These are phyloP conservation scores for Colletotrichum abscissum DNA, from an alignment of 2,329 filamentous ascomycete genomes.

Conservation along the genomic window DNA sequence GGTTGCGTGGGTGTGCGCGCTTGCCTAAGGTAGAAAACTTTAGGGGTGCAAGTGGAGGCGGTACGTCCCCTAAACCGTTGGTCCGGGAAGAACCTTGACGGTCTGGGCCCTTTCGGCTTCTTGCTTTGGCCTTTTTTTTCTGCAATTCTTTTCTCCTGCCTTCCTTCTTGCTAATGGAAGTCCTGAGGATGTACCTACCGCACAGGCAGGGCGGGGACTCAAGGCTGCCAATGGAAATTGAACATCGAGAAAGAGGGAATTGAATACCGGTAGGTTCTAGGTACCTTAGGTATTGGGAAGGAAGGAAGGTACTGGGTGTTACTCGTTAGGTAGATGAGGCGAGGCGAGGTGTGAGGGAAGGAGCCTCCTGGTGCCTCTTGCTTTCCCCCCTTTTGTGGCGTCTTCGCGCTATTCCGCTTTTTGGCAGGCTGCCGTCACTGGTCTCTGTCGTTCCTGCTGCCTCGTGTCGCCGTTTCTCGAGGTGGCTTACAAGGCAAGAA, in stretches of 20 bases:
- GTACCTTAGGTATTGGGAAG: too few species aligned
- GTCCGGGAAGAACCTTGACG: conserved; percentile 24
- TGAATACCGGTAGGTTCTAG: too few species aligned
- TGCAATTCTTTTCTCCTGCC: background rate
- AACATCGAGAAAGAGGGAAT: too few species aligned
- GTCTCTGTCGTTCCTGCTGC: background rate
- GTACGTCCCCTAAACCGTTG: conserved; percentile 11
- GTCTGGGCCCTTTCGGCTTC: background rate
- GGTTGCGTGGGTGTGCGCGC: too few species aligned
- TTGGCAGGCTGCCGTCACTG: background rate
- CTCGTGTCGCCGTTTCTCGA: background rate
- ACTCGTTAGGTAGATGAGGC: too few species aligned
- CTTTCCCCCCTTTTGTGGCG: background rate
- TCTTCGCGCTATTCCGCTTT: background rate
- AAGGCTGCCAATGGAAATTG: too few species aligned
- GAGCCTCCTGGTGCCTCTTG: background rate
- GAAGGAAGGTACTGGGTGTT: background rate
- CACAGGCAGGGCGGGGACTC: background rate
- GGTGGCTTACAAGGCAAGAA: background rate
- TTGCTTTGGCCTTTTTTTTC: conserved; percentile 9
- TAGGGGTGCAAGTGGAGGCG: background rate
- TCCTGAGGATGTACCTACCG: background rate
- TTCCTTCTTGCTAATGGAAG: background rate
- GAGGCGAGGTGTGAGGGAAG: background rate
- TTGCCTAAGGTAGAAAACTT: background rate